A percentile compares a stretch with the other conserved stretches of the same genome.
Conservation (phyloP, 495 filamentous ascomycete genomes). For the Penicillium flavigenum region DNA sequence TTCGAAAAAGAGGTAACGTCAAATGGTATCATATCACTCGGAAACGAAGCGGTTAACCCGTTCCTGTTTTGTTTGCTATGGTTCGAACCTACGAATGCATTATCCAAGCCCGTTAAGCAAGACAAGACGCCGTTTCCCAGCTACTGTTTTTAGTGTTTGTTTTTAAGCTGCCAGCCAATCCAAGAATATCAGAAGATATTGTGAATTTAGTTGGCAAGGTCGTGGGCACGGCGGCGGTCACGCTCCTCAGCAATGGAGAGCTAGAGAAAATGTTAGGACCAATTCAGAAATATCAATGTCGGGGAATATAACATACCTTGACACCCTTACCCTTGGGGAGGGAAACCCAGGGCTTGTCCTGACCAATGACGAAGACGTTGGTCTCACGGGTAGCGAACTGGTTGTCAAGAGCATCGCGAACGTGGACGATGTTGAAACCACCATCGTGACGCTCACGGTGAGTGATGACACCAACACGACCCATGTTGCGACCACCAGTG, state of each 20-base stretch:
- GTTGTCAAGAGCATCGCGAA: conserved; percentile 90
- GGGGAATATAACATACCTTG: conserved; percentile 58
- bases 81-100: conserved; percentile 39
- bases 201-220: conserved; percentile 60
- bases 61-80: conserved; percentile 37
- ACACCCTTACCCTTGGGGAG: conserved; percentile 99
- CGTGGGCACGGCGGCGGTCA: conserved; percentile 84
- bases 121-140: conserved; percentile 43
- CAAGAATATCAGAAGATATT: conserved; percentile 32
- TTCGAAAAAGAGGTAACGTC: conserved; percentile 31
- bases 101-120: conserved; percentile 44
- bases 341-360: conserved; percentile 97
- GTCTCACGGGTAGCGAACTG: conserved; percentile 96
- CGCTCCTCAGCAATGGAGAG: conserved; percentile 97
- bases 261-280: conserved; percentile 38
- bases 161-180: conserved; percentile 24
- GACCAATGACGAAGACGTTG: conserved; percentile 98
- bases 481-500: conserved; percentile 99
- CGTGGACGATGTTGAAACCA: conserved; percentile 99
- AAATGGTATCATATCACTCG: conserved; percentile 42
- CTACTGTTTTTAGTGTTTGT: conserved; percentile 37
- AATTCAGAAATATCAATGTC: neutral
- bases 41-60: conserved; percentile 31
- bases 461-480: conserved; percentile 99
- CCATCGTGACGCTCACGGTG: conserved; percentile 99